Conservation (phyloP, 371 early-diverging fungal species). For the Phascolomyces articulosus region DNA sequence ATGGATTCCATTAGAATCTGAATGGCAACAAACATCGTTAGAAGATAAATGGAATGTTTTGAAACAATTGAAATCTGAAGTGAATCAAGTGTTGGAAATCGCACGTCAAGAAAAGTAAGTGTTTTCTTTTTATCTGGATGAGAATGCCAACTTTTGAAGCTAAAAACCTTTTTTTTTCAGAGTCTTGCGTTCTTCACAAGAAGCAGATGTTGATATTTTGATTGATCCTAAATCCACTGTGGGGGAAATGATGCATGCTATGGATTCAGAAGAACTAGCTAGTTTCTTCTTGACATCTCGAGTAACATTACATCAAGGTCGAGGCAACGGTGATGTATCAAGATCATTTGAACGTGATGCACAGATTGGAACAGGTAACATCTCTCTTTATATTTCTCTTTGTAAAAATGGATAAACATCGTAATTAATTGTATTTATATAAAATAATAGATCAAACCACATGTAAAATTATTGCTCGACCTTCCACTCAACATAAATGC, state of each 20-base stretch:
- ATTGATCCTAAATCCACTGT: constrained; percentile 20
- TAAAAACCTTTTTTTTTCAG: constrained; percentile 19
- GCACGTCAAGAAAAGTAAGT: constrained; percentile 69
- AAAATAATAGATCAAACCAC: constrained; percentile 19
- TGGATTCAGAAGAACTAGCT: constrained; percentile 45
- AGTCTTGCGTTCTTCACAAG: constrained; percentile 59
- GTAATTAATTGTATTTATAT: too few relatives aligned
- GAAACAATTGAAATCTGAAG: constrained; percentile 59
- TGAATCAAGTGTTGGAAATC: constrained; percentile 69
- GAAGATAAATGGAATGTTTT: constrained; percentile 61
- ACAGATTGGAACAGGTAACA: constrained; percentile 23
- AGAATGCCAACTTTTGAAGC: background rate
- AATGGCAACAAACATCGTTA: constrained; percentile 58
- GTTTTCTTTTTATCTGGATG: background rate
- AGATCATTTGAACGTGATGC: constrained; percentile 27
- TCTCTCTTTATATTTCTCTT: background rate
- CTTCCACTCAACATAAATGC: constrained; percentile 43
- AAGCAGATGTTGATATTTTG: constrained; percentile 52
- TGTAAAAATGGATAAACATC: too few relatives aligned
- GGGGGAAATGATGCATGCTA: constrained; percentile 22
- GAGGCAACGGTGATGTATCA: background rate
- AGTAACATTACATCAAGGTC: constrained; percentile 33
- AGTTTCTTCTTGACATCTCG: constrained; percentile 56
- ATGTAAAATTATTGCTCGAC: constrained; percentile 32
- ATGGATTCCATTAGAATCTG: constrained; percentile 56